Percentiles rank a stretch among this genome's conserved stretches.
phyloP scores from a whole-genome alignment of 23 red algal genomes.

The Gracilaria domingensis region DNA sequence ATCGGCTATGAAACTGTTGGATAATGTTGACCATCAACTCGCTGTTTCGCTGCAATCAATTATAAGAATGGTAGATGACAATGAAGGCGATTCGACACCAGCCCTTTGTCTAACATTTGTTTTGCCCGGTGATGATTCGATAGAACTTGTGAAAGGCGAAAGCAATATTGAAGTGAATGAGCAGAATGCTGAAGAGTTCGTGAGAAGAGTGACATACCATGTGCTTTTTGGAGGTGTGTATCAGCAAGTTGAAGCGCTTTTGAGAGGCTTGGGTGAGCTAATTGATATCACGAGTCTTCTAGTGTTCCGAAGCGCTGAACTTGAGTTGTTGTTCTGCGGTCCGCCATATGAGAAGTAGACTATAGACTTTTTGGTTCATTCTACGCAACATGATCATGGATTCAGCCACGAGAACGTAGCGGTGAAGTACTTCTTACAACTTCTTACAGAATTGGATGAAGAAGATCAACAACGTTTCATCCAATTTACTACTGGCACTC shows the following conservation, averaged over 20 bases:
- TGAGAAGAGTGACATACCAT: constrained; percentile 62
- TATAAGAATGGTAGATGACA: constrained; percentile 66
- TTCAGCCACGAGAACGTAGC: constrained; percentile 89
- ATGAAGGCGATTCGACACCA: constrained; percentile 58
- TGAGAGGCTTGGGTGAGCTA: constrained; percentile 74
- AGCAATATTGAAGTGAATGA: constrained; percentile 66
- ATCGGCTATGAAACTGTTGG: constrained; percentile 64
- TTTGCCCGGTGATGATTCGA: constrained; percentile 80
- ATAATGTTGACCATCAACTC: constrained; percentile 80
- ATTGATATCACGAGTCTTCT: constrained; percentile 73
- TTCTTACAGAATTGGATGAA: constrained; percentile 70
- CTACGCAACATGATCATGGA: constrained; percentile 93
- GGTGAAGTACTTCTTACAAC: constrained; percentile 77
- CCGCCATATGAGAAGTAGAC: constrained; percentile 87
- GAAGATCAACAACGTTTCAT: constrained; percentile 90
- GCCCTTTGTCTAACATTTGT: constrained; percentile 85
- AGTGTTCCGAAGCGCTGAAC: constrained; percentile 72
- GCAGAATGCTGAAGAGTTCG: constrained; percentile 86
- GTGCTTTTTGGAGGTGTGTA: constrained; percentile 83
- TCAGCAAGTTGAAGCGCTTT: constrained; percentile 80
- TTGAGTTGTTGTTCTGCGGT: constrained; percentile 87
- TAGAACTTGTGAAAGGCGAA: constrained; percentile 82
- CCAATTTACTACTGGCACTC: constrained; percentile 92
- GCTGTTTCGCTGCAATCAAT: constrained; percentile 81
- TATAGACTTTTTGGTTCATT: constrained; percentile 73